Evolutionary conservation across 768 basidiomycete genomes (phyloP), one percentile per base, ranked within the genome.

Genomic region (Panellus pusillus): DNA sequence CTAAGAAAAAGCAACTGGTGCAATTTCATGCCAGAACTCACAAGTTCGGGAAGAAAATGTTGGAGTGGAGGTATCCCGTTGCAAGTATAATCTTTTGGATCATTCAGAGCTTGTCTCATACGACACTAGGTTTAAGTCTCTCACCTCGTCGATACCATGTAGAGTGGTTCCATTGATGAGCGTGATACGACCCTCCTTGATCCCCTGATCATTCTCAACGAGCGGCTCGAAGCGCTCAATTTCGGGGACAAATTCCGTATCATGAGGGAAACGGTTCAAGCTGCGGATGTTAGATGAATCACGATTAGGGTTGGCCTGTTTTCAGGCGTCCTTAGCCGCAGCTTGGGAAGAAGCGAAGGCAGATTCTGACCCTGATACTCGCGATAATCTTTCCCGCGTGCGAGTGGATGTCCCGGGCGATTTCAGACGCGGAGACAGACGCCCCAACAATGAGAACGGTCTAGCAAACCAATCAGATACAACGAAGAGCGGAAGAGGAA

Each of bases 11-110:
- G 9, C 27, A 2, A 24, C 18, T 17, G 14, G 9, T 36, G 0
- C 15, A 3, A 1, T 8, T 38, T 9, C 15, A 18, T 14, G 2
- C 12, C 13, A 17, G 13, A 17, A 28, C 55, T 57, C 24, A 61
- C 59, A 36, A 47, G 35, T 54, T 44, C 3, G 63, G 57, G 13
- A 69, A 52, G 56, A 71, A 72, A 9, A 65, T 64, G 39, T 65
- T 70, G 0, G 66, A 61, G 39, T 65, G 65, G 43, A 63, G 53
- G 47, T 66, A 70, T 24, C 71, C 71, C 3, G 71, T 71, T 6
- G 65, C 64, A 38, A 71, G 66, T 32, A 71, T 64, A 24, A 46
- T 58, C 61, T 54, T 63, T 52, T 24, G 24, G 12, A 19, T 13
- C 13, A 8, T 31, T 42, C 27, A 11, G 38, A 27, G 19, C 28